phyloP scores from a whole-genome alignment of 1,284 basidiomycete genomes.

The Irpex sp. region DNA sequence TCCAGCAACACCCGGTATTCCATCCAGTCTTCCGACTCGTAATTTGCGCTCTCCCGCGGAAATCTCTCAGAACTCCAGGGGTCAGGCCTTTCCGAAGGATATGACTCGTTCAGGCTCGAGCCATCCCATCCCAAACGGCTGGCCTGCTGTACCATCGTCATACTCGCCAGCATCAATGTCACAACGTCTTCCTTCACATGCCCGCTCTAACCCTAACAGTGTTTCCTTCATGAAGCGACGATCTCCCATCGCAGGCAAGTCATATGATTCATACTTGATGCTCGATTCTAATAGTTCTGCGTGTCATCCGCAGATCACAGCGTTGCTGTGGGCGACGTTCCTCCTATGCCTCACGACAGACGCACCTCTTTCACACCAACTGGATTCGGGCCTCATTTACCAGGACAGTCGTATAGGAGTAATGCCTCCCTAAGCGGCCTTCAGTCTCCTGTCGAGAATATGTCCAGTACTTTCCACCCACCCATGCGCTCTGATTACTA shows the following conservation, averaged over 20 bases:
- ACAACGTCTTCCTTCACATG: constrained; percentile 25
- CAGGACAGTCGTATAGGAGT: constrained; percentile 2
- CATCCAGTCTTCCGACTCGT: constrained; percentile 25
- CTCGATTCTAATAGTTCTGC: constrained; percentile 13
- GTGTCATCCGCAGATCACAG: neutral
- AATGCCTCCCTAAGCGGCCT: constrained; percentile 1
- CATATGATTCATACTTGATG: constrained; percentile 19
- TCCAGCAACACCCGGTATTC: constrained; percentile 23
- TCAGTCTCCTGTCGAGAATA: neutral
- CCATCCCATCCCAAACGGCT: constrained; percentile 16
- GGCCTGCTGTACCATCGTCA: constrained; percentile 25
- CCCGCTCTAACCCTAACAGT: constrained; percentile 22
- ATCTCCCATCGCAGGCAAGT: constrained; percentile 23
- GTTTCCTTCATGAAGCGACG: constrained; percentile 24
- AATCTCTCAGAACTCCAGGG: constrained; percentile 26
- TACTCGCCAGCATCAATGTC: constrained; percentile 25
- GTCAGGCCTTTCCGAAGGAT: constrained; percentile 23
- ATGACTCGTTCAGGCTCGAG: constrained; percentile 15
- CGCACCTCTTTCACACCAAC: constrained; percentile 22
- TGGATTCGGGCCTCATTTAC: constrained; percentile 14
- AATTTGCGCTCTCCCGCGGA: constrained; percentile 24
- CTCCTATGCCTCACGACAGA: constrained; percentile 15
- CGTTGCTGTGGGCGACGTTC: constrained; percentile 2
- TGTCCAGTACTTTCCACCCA: constrained; percentile 2
- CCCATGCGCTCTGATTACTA: constrained; percentile 12